phyloP scores from a whole-genome alignment of 768 basidiomycete species.

The Trametes villosa region DNA sequence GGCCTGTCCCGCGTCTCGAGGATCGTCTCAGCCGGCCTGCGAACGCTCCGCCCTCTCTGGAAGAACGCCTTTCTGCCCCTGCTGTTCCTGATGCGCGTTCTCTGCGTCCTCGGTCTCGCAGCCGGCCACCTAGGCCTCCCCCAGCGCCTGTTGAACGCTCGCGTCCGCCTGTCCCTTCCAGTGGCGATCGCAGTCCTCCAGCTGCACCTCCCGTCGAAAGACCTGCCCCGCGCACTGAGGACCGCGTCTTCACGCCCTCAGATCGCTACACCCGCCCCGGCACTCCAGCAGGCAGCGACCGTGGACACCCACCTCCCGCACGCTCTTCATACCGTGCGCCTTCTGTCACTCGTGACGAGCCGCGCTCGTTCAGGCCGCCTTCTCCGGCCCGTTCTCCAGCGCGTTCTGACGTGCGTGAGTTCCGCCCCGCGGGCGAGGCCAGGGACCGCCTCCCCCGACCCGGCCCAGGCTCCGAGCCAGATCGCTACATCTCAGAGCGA shows the following conservation, averaged over 20 bases:
- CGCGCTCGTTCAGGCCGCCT: slow-evolving; percentile 24
- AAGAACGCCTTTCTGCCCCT: slow-evolving; percentile 30
- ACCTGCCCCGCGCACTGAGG: neutral
- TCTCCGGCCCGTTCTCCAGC: slow-evolving; percentile 26
- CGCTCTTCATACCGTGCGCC: slow-evolving; percentile 25
- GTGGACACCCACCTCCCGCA: slow-evolving; percentile 27
- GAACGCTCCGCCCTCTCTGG: slow-evolving; percentile 22
- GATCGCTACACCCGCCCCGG: slow-evolving; percentile 25
- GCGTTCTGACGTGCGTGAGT: slow-evolving; percentile 27
- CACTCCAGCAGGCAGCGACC: slow-evolving; percentile 26
- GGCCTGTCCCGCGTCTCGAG: slow-evolving; percentile 24
- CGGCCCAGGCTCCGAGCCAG: slow-evolving; percentile 21
- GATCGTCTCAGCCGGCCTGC: slow-evolving; percentile 28
- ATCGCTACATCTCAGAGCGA: slow-evolving; percentile 29
- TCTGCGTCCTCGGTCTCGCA: slow-evolving; percentile 19
- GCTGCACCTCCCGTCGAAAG: slow-evolving; percentile 1
- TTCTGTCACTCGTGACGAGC: slow-evolving; percentile 31
- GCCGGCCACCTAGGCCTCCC: slow-evolving; percentile 22
- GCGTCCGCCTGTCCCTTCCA: slow-evolving; percentile 5
- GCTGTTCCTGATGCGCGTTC: slow-evolving; percentile 26
- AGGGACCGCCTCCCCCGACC: slow-evolving; percentile 20
- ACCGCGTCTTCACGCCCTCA: slow-evolving; percentile 12
- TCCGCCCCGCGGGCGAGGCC: slow-evolving; percentile 16
- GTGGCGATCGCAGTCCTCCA: slow-evolving; percentile 18
- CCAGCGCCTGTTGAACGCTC: slow-evolving; percentile 17